These are phyloP conservation scores for Venturia pyrina DNA, from an alignment of 2,329 filamentous ascomycete species.

Conservation along the genomic window DNA sequence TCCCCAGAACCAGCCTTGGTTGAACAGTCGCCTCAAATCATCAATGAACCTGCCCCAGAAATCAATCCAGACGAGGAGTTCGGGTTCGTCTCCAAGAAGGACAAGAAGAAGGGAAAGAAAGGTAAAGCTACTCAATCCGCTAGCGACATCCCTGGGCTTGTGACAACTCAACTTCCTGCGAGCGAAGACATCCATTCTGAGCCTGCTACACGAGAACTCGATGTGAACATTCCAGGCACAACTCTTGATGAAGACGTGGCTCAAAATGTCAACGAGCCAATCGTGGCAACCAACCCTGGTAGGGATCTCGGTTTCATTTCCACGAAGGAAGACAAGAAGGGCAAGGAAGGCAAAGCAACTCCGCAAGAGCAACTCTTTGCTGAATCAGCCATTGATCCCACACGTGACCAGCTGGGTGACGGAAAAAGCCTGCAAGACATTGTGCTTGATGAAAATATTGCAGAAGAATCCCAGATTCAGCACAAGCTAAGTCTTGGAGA, in stretches of 20 bases:
- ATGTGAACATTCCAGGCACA: background rate
- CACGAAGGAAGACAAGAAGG: slow-evolving; percentile 9
- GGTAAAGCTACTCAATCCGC: background rate
- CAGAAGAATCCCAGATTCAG: background rate
- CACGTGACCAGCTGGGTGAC: background rate
- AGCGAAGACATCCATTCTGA: background rate
- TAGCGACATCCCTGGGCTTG: background rate
- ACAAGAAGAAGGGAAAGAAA: slow-evolving; percentile 9
- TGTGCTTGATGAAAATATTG: background rate
- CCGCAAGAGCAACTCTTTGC: background rate
- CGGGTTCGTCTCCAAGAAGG: background rate
- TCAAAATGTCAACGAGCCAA: background rate
- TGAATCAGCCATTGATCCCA: background rate
- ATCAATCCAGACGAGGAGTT: slow-evolving; percentile 7
- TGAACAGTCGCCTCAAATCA: background rate
- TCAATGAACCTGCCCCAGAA: background rate
- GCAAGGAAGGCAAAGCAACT: slow-evolving; percentile 6
- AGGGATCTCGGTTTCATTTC: background rate
- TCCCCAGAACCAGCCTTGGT: background rate
- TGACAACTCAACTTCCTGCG: background rate
- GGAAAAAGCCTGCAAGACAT: background rate
- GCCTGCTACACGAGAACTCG: background rate
- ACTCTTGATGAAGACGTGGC: background rate
- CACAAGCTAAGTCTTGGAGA: background rate
- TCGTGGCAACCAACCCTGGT: background rate